Percentiles rank a stretch among this genome's conserved stretches.
phyloP scores from a whole-genome alignment of 768 basidiomycete species.

The Mycena metata region DNA sequence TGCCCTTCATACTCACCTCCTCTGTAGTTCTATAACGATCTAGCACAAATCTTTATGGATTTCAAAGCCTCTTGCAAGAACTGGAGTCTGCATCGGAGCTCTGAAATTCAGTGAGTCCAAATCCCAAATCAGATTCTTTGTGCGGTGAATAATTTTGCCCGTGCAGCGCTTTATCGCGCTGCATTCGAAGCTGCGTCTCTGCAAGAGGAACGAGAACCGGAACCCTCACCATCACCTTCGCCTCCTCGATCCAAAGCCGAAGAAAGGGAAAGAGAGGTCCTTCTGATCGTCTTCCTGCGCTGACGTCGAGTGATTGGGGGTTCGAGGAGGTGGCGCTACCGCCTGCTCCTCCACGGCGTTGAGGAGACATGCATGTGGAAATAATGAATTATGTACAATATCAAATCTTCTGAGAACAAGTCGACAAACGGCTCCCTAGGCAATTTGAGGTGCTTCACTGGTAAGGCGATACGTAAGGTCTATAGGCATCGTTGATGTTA shows the following conservation, averaged over 20 bases:
- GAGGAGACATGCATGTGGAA: constrained; percentile 8
- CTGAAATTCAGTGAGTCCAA: constrained; percentile 78
- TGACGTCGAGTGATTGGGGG: constrained; percentile 67
- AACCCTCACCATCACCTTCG: constrained; percentile 12
- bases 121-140: constrained; percentile 17
- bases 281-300: constrained; percentile 58
- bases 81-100: constrained; percentile 80
- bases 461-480: no score
- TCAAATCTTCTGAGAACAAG: not conserved
- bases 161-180: constrained; percentile 57
- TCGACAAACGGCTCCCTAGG: no score
- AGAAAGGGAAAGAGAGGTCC: constrained; percentile 46
- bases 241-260: constrained; percentile 35
- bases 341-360: constrained; percentile 48
- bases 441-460: no score
- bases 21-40: constrained; percentile 92
- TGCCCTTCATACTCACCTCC: not conserved
- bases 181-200: constrained; percentile 56
- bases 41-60: constrained; percentile 76
- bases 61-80: constrained; percentile 83
- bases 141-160: constrained; percentile 14
- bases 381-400: not conserved
- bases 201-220: constrained; percentile 37
- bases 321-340: constrained; percentile 65
- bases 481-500: no score